These are phyloP conservation scores for Tephrocybe rancida DNA, from an alignment of 768 basidiomycete genomes.

Conservation along the genomic window DNA sequence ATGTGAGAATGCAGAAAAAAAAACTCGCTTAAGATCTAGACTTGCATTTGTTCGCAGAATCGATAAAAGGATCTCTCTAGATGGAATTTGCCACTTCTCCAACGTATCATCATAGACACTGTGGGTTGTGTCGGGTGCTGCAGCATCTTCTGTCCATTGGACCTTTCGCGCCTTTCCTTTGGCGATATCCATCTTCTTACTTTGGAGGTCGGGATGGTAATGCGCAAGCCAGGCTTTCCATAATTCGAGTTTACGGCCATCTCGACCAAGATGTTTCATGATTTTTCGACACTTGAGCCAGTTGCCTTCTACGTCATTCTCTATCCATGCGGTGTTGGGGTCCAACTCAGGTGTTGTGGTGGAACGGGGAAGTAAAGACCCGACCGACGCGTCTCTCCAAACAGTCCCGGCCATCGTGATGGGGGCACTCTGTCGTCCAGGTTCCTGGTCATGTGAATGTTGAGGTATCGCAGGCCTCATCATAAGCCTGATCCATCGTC, in stretches of 20 bases:
- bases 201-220: constrained; percentile 32
- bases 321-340: constrained; percentile 54
- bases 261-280: constrained; percentile 56
- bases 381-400: constrained; percentile 26
- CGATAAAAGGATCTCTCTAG: constrained; percentile 45
- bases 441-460: constrained; percentile 17
- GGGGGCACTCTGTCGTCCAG: constrained; percentile 4
- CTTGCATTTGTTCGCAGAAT: constrained; percentile 66
- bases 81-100: constrained; percentile 23
- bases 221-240: constrained; percentile 69
- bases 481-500: constrained; percentile 88
- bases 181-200: constrained; percentile 14
- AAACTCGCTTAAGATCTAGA: not conserved
- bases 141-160: constrained; percentile 50
- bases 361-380: constrained; percentile 31
- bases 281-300: constrained; percentile 60
- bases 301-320: constrained; percentile 49
- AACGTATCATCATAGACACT: constrained; percentile 22
- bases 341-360: constrained; percentile 16
- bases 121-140: constrained; percentile 28
- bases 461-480: constrained; percentile 54
- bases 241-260: constrained; percentile 75
- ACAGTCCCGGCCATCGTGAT: not conserved
- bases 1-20: not conserved
- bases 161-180: constrained; percentile 40